Conservation (phyloP, 768 basidiomycete species). For the Leccinum disarticulatum region DNA sequence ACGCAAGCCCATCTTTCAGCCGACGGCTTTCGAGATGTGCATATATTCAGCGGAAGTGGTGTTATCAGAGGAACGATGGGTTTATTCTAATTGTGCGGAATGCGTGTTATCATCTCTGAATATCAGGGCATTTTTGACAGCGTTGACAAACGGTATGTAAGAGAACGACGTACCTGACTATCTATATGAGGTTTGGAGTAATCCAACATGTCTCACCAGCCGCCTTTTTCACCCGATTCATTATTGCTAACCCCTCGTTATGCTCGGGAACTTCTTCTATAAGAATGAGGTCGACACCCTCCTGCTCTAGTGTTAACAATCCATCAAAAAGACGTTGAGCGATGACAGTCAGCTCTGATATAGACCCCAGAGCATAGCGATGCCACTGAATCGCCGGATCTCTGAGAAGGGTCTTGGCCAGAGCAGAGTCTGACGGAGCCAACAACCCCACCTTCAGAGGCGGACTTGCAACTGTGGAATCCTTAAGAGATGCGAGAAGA, state of each 20-base stretch:
- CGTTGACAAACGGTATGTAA: not conserved
- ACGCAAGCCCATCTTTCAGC: not conserved
- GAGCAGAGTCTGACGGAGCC: conserved; percentile 55
- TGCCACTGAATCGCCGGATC: conserved; percentile 51
- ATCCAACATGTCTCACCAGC: conserved; percentile 57
- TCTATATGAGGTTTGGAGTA: conserved; percentile 12
- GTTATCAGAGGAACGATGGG: not conserved
- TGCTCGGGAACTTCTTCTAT: conserved; percentile 82
- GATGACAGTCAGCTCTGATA: conserved; percentile 59
- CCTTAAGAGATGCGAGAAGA: conserved; percentile 46
- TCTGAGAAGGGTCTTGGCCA: conserved; percentile 31
- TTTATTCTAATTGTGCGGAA: not conserved
- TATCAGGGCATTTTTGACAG: not conserved
- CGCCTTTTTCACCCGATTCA: conserved; percentile 92
- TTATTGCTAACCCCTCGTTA: conserved; percentile 86
- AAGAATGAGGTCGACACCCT: conserved; percentile 78
- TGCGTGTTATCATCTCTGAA: not conserved
- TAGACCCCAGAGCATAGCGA: conserved; percentile 50
- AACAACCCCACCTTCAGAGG: conserved; percentile 63
- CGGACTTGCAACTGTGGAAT: conserved; percentile 6
- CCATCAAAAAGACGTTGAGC: conserved; percentile 89
- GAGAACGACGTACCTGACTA: conserved; percentile 15
- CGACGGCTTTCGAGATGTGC: not conserved
- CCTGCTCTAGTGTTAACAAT: conserved; percentile 72
- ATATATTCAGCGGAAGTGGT: conserved; percentile 1